phyloP scores from a whole-genome alignment of 345 rosid species.

The Kandelia obovata region DNA sequence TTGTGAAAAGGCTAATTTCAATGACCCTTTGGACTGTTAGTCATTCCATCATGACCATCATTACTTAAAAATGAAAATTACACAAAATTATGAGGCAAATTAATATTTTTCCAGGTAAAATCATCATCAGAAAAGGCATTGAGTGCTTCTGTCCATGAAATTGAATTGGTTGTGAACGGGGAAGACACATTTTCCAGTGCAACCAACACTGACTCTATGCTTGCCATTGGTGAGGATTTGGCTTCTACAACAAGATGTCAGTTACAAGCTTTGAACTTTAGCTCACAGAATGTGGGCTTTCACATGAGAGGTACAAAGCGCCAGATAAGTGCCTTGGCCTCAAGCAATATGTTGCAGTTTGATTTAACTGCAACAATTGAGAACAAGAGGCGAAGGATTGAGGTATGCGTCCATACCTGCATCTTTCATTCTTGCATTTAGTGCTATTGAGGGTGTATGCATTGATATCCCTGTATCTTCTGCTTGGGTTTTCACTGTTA shows the following conservation, averaged over 20 bases:
- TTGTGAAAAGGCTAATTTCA: too few relatives aligned
- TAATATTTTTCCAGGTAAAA: not conserved
- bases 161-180: not conserved
- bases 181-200: not conserved
- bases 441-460: not conserved
- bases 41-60: too few relatives aligned
- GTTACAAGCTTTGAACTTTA: not conserved
- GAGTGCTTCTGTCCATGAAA: not conserved
- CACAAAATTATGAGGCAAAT: too few relatives aligned
- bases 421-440: not conserved
- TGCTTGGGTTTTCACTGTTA: too few relatives aligned
- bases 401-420: not conserved
- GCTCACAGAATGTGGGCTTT: not conserved
- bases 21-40: too few relatives aligned
- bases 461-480: too few relatives aligned
- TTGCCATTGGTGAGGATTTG: constrained; percentile 6
- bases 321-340: not conserved
- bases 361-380: not conserved
- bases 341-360: not conserved
- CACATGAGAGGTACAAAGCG: not conserved
- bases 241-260: not conserved
- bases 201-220: not conserved
- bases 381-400: not conserved
- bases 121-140: not conserved
- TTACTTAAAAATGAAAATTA: too few relatives aligned